Conservation (phyloP, 1,284 basidiomycete genomes). For the Moesziomyces parantarcticus region DNA sequence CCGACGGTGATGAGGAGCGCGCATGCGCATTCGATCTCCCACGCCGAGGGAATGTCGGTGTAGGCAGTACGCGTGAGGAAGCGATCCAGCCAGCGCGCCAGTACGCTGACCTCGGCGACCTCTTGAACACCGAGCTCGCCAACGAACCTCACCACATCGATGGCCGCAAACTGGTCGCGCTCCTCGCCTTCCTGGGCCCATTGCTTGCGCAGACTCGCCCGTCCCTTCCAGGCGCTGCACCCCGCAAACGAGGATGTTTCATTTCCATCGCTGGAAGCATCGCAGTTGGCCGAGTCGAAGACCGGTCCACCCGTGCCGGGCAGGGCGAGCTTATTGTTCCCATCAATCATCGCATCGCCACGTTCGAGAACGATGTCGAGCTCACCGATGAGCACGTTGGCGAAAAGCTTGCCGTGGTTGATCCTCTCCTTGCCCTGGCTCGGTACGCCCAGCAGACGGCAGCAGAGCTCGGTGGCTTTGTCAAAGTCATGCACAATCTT, state of each 20-base stretch:
- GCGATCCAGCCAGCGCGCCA: constrained; percentile 51
- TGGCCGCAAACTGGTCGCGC: constrained; percentile 18
- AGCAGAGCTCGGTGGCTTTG: constrained; percentile 16
- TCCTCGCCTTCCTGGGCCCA: constrained; percentile 19
- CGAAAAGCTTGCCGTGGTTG: constrained; percentile 24
- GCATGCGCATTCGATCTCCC: constrained; percentile 59
- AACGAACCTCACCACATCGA: constrained; percentile 28
- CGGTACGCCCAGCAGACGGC: constrained; percentile 4
- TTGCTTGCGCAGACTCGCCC: constrained; percentile 7
- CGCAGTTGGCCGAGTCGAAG: background rate
- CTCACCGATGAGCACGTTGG: constrained; percentile 28
- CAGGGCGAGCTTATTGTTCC: constrained; percentile 18
- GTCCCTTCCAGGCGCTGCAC: constrained; percentile 6
- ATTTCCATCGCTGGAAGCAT: background rate
- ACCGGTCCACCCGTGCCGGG: constrained; percentile 5
- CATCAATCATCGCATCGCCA: constrained; percentile 14
- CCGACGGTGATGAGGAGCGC: constrained; percentile 54
- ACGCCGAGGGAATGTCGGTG: constrained; percentile 52
- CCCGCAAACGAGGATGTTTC: background rate
- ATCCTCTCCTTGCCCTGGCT: constrained; percentile 4
- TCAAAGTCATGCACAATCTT: constrained; percentile 26
- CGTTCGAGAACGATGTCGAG: constrained; percentile 19
- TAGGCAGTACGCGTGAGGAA: constrained; percentile 52
- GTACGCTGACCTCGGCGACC: constrained; percentile 5
- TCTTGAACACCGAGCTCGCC: constrained; percentile 41